Conservation (phyloP, 176 grass and related monocot species). For the Puya raimondii region DNA sequence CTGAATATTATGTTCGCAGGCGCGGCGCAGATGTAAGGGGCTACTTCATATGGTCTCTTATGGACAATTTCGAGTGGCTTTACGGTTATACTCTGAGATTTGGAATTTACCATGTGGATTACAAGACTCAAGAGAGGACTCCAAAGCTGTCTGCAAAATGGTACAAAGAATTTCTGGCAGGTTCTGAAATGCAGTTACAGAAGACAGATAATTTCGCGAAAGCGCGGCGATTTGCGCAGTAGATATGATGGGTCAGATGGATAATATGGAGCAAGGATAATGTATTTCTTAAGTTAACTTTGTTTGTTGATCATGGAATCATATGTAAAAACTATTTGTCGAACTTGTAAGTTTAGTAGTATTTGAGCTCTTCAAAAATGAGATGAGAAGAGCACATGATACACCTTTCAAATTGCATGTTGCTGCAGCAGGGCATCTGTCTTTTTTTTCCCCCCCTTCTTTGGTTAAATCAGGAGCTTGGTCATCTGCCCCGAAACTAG, state of each 20-base stretch:
- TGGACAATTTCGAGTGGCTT: conserved; percentile 62
- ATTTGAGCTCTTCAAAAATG: too few species aligned
- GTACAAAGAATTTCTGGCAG: conserved; percentile 43
- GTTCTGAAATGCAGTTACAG: conserved; percentile 2
- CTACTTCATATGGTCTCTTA: conserved; percentile 58
- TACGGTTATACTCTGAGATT: conserved; percentile 57
- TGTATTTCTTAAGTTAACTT: too few species aligned
- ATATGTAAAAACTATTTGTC: too few species aligned
- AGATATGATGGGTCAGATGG: background rate
- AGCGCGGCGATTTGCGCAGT: background rate
- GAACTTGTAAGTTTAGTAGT: too few species aligned
- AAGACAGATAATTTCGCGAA: background rate
- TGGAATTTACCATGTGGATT: conserved; percentile 43
- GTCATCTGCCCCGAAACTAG: too few species aligned
- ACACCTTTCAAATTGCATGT: too few species aligned
- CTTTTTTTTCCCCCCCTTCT: too few species aligned
- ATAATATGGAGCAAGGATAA: too few species aligned
- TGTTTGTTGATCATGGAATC: too few species aligned
- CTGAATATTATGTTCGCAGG: conserved; percentile 9
- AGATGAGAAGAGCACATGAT: too few species aligned
- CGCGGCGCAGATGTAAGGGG: conserved; percentile 65
- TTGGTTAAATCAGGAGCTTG: too few species aligned
- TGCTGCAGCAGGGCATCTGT: too few species aligned
- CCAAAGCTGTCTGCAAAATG: conserved; percentile 53
- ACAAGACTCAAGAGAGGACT: conserved; percentile 37